Base-by-base conservation (phyloP, 163 green algal species). In the Scenedesmus sp. region DNA sequence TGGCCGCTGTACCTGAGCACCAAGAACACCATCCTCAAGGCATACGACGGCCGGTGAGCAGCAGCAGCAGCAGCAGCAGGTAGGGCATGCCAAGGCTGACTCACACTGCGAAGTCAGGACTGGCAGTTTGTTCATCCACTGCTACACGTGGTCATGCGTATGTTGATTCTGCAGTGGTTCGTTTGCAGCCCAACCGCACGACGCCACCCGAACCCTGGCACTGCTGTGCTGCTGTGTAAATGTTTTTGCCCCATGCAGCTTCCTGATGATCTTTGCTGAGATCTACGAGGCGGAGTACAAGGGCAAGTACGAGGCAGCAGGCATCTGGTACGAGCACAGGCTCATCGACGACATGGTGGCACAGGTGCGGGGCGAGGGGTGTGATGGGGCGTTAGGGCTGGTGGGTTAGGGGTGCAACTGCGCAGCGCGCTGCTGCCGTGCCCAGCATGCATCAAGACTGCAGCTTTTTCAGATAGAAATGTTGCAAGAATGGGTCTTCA, bases 301-400 rank as follows among this genome's bases (percentile, higher is more conserved):
- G 95, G 57, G 93, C 52, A 92, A 98, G 91, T 99, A 96, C 91
- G 97, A 99, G 96, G 96, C 92, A 77, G 86, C 93, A 12, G 97
- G 96, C 70, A 99, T 99, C 91, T 99, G 97, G 96, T 99, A 99
- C 91, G 97, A 99, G 96, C 98, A 99, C 96, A 96, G 98, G 70
- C 97, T 99, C 55, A 99, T 99, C 88, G 98, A 99, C 91, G 98
- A 99, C 96, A 99, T 99, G 98, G 98, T 99, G 7, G 98, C 98
- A 2, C 98, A 99, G 95, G 96, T 95, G 84, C 55, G 83, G 16
- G 10, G 59, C 59, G 12, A 70, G 34, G 34, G 34, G 34, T 46
- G 34, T 46, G 34, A 46, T 46, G 34, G 34, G 34, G 34, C 34
- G 34, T 46, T 46, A 46, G 34, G 34, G 34, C 34, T 46, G 34